Conservation (phyloP, 495 filamentous ascomycete genomes). For the Penicillium nucicola region DNA sequence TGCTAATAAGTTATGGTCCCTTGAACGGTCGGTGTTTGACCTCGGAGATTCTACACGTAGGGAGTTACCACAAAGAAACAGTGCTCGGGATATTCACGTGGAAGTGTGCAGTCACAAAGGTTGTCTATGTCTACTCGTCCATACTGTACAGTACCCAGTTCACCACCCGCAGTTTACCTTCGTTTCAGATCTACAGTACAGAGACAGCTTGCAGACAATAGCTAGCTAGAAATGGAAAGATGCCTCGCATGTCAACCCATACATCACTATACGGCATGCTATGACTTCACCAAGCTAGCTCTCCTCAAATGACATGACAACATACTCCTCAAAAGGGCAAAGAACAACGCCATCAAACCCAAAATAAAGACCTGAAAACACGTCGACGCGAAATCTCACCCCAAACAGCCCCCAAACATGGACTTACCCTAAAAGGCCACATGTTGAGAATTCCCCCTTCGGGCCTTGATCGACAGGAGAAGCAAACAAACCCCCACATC, state of each 20-base stretch:
- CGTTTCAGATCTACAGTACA: too few species aligned
- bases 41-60: neutral
- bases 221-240: too few species aligned
- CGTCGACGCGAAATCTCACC: constrained; percentile 1
- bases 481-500: constrained; percentile 5
- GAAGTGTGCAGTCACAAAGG: too few species aligned
- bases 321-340: neutral
- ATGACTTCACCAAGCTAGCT: too few species aligned
- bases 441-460: constrained; percentile 5
- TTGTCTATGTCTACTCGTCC: too few species aligned
- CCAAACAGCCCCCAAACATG: neutral
- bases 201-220: too few species aligned
- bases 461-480: constrained; percentile 24
- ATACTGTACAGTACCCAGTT: too few species aligned
- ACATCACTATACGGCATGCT: too few species aligned
- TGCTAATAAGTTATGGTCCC: too few species aligned
- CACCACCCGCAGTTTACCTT: too few species aligned
- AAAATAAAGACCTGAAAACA: neutral
- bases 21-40: neutral
- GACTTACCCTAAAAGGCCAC: constrained; percentile 1
- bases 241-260: too few species aligned
- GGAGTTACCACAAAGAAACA: neutral
- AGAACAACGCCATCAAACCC: neutral
- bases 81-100: too few species aligned
- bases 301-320: neutral